These are phyloP conservation scores for Torulaspora pretoriensis DNA, from an alignment of 1,139 yeast genomes.

Conservation along the genomic window DNA sequence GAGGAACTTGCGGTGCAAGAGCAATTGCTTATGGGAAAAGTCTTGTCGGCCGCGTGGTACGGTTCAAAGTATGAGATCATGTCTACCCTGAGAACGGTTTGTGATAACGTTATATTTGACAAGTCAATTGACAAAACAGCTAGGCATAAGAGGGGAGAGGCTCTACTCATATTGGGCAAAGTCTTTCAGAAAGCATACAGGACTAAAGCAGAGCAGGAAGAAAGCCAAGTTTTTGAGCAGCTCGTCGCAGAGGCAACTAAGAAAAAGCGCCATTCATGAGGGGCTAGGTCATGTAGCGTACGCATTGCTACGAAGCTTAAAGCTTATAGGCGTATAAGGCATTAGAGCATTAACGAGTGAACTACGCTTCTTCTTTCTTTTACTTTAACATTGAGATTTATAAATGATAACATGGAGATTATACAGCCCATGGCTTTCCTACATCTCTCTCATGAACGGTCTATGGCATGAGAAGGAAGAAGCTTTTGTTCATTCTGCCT, in stretches of 20 bases:
- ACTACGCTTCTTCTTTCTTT: neutral
- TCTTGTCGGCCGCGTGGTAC: conserved; percentile 93
- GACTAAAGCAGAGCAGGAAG: conserved; percentile 84
- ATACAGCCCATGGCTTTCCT: neutral
- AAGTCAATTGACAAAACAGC: conserved; percentile 49
- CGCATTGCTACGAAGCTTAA: neutral
- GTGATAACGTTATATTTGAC: conserved; percentile 73
- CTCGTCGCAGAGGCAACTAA: conserved; percentile 87
- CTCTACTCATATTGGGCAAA: conserved; percentile 66
- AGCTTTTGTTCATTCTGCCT: too few relatives aligned
- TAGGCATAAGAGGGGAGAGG: conserved; percentile 75
- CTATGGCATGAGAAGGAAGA: too few relatives aligned
- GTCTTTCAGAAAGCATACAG: conserved; percentile 65
- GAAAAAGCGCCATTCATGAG: conserved; percentile 45
- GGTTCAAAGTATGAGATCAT: conserved; percentile 89
- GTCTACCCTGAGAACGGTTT: conserved; percentile 80
- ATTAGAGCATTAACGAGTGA: neutral
- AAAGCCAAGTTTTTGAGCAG: conserved; percentile 85
- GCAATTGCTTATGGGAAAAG: conserved; percentile 81
- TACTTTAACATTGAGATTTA: neutral
- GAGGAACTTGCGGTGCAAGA: conserved; percentile 87
- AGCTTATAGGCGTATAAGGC: neutral
- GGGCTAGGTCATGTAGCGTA: neutral
- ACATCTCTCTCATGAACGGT: too few relatives aligned
- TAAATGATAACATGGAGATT: neutral